A percentile compares a stretch with the other conserved stretches of the same genome.
Conservation (phyloP, 2,329 filamentous ascomycete genomes). For the Laburnicola sp. region DNA sequence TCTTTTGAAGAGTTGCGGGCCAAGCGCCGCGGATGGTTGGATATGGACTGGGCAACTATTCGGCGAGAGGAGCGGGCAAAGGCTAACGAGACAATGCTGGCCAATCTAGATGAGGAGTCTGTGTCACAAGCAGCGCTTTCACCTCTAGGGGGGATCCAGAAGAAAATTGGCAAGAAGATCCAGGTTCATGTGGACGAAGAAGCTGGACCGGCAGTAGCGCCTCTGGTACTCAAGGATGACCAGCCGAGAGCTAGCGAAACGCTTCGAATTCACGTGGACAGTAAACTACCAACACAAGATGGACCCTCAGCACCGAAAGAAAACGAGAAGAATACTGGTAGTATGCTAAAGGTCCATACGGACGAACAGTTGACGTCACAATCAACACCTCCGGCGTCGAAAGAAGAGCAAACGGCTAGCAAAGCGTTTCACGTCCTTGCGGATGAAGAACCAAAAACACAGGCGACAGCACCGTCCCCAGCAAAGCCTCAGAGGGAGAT, state of each 20-base stretch:
- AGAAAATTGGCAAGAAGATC: neutral
- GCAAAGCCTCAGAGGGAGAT: constrained; percentile 15
- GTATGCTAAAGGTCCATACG: neutral
- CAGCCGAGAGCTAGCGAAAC: neutral
- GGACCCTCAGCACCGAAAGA: neutral
- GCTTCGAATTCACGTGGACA: neutral
- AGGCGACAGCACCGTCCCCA: constrained; percentile 19
- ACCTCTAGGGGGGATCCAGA: constrained; percentile 16
- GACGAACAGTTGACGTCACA: neutral
- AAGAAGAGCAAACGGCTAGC: constrained; percentile 19
- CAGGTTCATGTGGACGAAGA: neutral
- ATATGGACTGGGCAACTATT: constrained; percentile 55
- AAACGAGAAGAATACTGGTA: neutral
- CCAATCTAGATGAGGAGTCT: constrained; percentile 10
- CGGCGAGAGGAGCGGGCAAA: constrained; percentile 32
- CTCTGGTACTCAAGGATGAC: neutral
- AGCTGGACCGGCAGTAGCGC: neutral
- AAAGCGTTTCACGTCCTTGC: constrained; percentile 23
- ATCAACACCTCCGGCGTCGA: neutral
- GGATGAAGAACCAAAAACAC: constrained; percentile 14
- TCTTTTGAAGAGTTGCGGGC: constrained; percentile 94
- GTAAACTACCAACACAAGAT: too few species aligned
- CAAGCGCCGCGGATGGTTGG: constrained; percentile 68
- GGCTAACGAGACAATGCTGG: constrained; percentile 15
- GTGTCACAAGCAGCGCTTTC: constrained; percentile 17